Evolutionary conservation across 257 asterid genomes (phyloP).

Genomic region (Petrea volubilis): DNA sequence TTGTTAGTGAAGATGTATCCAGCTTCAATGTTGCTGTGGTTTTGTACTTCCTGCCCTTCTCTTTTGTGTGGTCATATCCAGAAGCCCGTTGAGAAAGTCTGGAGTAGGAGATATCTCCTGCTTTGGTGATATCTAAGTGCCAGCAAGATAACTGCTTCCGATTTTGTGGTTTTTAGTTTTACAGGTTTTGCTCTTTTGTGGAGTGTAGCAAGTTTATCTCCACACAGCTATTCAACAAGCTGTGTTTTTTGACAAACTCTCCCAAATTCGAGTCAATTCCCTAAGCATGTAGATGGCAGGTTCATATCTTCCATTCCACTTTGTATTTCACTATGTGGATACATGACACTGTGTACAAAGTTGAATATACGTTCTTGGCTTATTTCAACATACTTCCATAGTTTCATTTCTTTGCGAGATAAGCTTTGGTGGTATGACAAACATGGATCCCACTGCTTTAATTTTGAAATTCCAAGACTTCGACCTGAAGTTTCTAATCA

Average conservation of each 20-base stretch:
- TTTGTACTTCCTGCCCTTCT: conserved; percentile 1
- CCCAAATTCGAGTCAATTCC: neutral
- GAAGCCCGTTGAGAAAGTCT: conserved; percentile 1
- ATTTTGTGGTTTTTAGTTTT: neutral
- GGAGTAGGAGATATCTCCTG: neutral
- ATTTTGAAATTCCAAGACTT: neutral
- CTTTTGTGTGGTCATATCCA: neutral
- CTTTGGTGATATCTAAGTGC: neutral
- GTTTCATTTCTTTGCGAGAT: neutral
- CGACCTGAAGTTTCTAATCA: neutral
- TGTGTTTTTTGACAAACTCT: neutral
- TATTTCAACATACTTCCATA: neutral
- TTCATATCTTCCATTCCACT: too few species aligned
- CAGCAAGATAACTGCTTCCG: neutral
- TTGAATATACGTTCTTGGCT: too few species aligned
- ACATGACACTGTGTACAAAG: neutral
- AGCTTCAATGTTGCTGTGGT: neutral
- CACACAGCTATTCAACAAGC: neutral
- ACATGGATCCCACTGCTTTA: neutral
- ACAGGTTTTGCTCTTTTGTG: conserved; percentile 6
- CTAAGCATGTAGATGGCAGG: neutral
- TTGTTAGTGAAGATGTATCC: neutral
- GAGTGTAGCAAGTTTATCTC: neutral
- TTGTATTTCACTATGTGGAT: neutral
- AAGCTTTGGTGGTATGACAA: neutral